phyloP scores from a whole-genome alignment of 306 rosid species.

The Begonia masoniana region DNA sequence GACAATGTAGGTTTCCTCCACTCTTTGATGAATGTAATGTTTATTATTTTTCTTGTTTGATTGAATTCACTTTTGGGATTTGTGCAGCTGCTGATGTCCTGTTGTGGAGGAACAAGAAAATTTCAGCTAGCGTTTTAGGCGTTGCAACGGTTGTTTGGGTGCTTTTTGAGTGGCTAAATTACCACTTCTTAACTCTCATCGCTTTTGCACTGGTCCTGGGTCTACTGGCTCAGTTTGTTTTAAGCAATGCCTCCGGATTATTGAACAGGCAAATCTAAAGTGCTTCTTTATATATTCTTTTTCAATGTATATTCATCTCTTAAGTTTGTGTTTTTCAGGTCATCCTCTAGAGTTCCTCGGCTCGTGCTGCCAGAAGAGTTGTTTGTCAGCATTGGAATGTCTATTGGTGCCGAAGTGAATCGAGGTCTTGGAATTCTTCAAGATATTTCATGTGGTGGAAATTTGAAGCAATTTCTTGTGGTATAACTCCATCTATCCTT shows the following conservation, averaged over 20 bases:
- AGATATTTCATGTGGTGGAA: constrained; percentile 70
- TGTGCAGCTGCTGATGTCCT: constrained; percentile 65
- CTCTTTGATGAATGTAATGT: background rate
- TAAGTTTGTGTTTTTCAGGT: constrained; percentile 19
- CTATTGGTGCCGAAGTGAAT: constrained; percentile 48
- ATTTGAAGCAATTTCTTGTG: constrained; percentile 51
- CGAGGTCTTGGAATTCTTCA: constrained; percentile 52
- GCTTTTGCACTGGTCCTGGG: constrained; percentile 47
- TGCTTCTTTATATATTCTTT: no score
- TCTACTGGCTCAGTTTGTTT: constrained; percentile 69
- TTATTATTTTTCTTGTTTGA: background rate
- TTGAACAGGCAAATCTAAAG: constrained; percentile 37
- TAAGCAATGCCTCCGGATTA: constrained; percentile 58
- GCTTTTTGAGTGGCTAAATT: constrained; percentile 87
- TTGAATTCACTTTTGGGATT: constrained; percentile 3
- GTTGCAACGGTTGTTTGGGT: constrained; percentile 72
- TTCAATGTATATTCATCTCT: no score
- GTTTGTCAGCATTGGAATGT: constrained; percentile 43
- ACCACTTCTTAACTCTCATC: constrained; percentile 54
- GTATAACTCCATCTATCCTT: constrained; percentile 11
- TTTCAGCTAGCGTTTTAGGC: constrained; percentile 64
- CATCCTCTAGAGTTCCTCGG: constrained; percentile 51
- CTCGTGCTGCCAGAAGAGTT: constrained; percentile 53
- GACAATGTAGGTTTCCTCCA: constrained; percentile 45
- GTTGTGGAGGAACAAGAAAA: constrained; percentile 97